Percentiles rank a stretch among this genome's conserved stretches.
These are phyloP conservation scores for Septoria linicola DNA, from an alignment of 2,329 filamentous ascomycete species.

Conservation along the genomic window DNA sequence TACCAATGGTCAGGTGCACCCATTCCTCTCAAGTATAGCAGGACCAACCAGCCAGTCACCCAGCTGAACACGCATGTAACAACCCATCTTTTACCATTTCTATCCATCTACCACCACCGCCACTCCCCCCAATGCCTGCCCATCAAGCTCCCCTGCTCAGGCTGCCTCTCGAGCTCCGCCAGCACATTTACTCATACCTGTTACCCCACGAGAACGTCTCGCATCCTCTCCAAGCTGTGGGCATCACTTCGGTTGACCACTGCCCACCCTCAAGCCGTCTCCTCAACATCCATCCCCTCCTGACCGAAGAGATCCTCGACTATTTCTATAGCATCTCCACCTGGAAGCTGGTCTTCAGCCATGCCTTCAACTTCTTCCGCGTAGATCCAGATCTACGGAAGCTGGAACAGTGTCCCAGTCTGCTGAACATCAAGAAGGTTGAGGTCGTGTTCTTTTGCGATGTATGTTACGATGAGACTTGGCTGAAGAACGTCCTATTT, in stretches of 20 bases:
- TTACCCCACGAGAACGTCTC: constrained; percentile 32
- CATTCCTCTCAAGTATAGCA: too few relatives aligned
- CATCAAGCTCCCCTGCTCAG: constrained; percentile 30
- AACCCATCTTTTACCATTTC: too few relatives aligned
- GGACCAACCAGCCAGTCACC: too few relatives aligned
- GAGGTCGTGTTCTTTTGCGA: constrained; percentile 39
- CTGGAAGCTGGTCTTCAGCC: constrained; percentile 38
- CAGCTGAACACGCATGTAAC: too few relatives aligned
- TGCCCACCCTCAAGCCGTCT: constrained; percentile 29
- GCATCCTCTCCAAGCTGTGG: constrained; percentile 35
- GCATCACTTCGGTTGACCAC: constrained; percentile 38
- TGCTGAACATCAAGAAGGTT: constrained; percentile 32
- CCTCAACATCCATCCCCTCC: constrained; percentile 30
- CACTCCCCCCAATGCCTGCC: not conserved
- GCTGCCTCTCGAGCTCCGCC: constrained; percentile 48
- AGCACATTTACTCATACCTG: constrained; percentile 43
- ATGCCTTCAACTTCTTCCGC: constrained; percentile 41
- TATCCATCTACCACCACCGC: not conserved
- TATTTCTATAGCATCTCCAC: constrained; percentile 37
- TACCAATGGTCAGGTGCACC: too few relatives aligned
- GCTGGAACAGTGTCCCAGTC: constrained; percentile 26
- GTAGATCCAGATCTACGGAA: constrained; percentile 35
- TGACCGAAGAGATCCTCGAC: constrained; percentile 34
- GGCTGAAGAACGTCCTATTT: not conserved
- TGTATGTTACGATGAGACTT: not conserved